A percentile compares a stretch with the other conserved stretches of the same genome.
Conservation (phyloP, 2,329 filamentous ascomycete species). For the Calonectria pauciramosa region DNA sequence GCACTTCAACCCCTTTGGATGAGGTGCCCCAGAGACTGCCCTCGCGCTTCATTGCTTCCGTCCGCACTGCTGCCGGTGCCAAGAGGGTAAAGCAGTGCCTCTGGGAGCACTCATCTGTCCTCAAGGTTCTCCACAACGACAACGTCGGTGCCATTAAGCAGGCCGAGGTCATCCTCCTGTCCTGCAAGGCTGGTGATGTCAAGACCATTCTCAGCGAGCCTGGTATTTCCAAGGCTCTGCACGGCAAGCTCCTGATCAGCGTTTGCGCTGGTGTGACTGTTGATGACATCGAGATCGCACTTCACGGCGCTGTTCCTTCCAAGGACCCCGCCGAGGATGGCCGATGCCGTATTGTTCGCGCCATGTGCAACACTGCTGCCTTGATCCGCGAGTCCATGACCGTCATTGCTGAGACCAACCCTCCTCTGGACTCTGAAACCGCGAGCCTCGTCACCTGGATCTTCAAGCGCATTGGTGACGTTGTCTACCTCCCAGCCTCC, state of each 20-base stretch:
- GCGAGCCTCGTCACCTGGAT: slow-evolving; percentile 79
- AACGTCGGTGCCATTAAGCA: slow-evolving; percentile 77
- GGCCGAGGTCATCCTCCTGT: slow-evolving; percentile 81
- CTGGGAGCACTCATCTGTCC: slow-evolving; percentile 69
- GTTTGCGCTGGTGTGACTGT: slow-evolving; percentile 84
- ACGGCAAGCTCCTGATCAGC: slow-evolving; percentile 85
- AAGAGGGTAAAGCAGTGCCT: slow-evolving; percentile 77
- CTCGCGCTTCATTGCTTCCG: slow-evolving; percentile 84
- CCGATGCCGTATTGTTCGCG: slow-evolving; percentile 77
- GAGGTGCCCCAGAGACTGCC: slow-evolving; percentile 73
- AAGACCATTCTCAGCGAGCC: slow-evolving; percentile 75
- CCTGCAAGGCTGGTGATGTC: slow-evolving; percentile 85
- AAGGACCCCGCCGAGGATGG: slow-evolving; percentile 61
- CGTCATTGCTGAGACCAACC: slow-evolving; percentile 75
- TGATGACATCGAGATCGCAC: slow-evolving; percentile 73
- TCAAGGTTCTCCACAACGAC: slow-evolving; percentile 78
- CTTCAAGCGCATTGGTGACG: slow-evolving; percentile 80
- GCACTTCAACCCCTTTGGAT: slow-evolving; percentile 59
- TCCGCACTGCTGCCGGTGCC: slow-evolving; percentile 77
- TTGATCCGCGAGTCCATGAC: slow-evolving; percentile 87
- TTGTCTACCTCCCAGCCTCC: slow-evolving; percentile 74
- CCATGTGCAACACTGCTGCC: slow-evolving; percentile 88
- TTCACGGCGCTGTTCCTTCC: slow-evolving; percentile 70
- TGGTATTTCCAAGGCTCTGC: slow-evolving; percentile 79
- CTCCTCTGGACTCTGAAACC: slow-evolving; percentile 67